Evolutionary conservation across 2,329 filamentous ascomycete genomes (phyloP).

Genomic region (Podosphaera xanthii): DNA sequence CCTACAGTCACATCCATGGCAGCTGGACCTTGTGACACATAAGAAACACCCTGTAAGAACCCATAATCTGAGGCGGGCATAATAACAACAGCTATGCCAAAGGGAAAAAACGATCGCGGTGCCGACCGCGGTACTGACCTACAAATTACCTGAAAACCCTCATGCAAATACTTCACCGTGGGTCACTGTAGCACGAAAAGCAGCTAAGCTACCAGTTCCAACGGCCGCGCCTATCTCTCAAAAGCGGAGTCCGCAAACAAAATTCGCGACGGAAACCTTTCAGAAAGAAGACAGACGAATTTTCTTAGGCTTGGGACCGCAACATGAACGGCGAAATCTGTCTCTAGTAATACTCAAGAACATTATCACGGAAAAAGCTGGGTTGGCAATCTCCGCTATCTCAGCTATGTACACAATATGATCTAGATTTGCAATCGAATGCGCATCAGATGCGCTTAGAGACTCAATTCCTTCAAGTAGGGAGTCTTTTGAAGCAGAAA

Average conservation of each 20-base stretch:
- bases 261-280: not conserved
- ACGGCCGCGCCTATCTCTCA: not conserved
- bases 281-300: not conserved
- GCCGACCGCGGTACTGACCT: too few relatives aligned
- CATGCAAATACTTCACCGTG: too few relatives aligned
- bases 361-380: not conserved
- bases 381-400: not conserved
- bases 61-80: too few relatives aligned
- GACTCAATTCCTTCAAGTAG: not conserved
- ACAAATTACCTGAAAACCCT: too few relatives aligned
- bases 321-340: not conserved
- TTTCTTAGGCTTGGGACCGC: not conserved
- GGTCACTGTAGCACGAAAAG: not conserved
- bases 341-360: not conserved
- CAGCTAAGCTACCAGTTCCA: not conserved
- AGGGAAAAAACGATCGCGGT: too few relatives aligned
- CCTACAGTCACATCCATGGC: too few relatives aligned
- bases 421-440: not conserved
- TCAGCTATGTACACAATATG: not conserved
- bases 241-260: not conserved
- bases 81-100: too few relatives aligned
- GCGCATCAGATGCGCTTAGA: not conserved
- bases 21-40: too few relatives aligned
- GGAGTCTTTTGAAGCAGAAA: not conserved
- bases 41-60: too few relatives aligned